Evolutionary conservation across 192 early-diverging fungal genomes (phyloP).

Genomic region (Gonapodya sp.): DNA sequence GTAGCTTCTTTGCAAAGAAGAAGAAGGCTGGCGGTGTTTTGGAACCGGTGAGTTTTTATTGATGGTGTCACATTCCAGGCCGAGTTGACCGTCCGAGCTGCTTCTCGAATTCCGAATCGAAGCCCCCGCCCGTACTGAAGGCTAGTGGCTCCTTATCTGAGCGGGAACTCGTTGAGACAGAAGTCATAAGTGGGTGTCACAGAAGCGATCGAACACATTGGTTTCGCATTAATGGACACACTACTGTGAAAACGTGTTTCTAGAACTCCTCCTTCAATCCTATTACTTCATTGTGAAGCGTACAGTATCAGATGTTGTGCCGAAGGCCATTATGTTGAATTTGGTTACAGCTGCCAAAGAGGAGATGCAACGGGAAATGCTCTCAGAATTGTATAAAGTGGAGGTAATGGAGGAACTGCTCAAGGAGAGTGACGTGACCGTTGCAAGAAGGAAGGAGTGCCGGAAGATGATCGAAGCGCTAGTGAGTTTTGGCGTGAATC

Average conservation of each 20-base stretch:
- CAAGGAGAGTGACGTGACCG: slow-evolving; percentile 90
- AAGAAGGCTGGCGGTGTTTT: slow-evolving; percentile 57
- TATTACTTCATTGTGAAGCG: slow-evolving; percentile 99
- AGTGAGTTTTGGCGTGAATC: background rate
- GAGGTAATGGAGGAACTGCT: slow-evolving; percentile 88
- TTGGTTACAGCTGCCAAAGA: slow-evolving; percentile 84
- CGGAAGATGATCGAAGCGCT: slow-evolving; percentile 93
- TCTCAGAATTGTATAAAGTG: slow-evolving; percentile 92
- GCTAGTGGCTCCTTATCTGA: slow-evolving; percentile 92
- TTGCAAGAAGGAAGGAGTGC: slow-evolving; percentile 86
- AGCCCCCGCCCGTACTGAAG: slow-evolving; percentile 86
- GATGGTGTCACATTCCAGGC: background rate
- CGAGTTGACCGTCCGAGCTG: background rate
- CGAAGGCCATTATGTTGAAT: slow-evolving; percentile 98
- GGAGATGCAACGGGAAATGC: slow-evolving; percentile 87
- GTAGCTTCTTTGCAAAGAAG: slow-evolving; percentile 85
- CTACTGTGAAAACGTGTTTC: background rate
- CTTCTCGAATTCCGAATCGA: background rate
- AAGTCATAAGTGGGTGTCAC: slow-evolving; percentile 83
- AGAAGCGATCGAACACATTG: background rate
- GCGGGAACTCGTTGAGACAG: slow-evolving; percentile 94
- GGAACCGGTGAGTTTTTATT: slow-evolving; percentile 32
- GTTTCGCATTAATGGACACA: background rate
- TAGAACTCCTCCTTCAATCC: slow-evolving; percentile 87
- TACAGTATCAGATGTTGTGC: slow-evolving; percentile 91